These are phyloP conservation scores for Dryadomyces quercus-mongolicae DNA, from an alignment of 2,329 filamentous ascomycete genomes.

Conservation along the genomic window DNA sequence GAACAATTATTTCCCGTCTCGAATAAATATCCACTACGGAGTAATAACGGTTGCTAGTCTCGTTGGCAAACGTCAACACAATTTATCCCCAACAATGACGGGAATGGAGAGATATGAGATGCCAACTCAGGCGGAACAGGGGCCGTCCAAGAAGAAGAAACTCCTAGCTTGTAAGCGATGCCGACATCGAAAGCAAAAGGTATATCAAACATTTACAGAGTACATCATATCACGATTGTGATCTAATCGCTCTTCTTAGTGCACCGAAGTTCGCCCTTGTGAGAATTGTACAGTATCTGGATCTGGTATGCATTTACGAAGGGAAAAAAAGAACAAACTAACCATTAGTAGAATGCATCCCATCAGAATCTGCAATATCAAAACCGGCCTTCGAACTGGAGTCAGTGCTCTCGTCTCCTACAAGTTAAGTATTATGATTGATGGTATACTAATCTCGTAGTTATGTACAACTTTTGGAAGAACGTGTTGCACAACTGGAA, in stretches of 20 bases:
- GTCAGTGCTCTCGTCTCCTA: background rate
- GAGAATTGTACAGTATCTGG: constrained; percentile 15
- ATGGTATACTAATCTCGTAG: background rate
- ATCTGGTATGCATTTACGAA: background rate
- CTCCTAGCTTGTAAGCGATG: constrained; percentile 11
- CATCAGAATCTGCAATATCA: constrained; percentile 2
- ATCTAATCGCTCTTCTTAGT: constrained; percentile 1
- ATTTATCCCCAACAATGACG: background rate
- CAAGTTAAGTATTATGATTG: background rate
- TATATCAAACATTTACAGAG: background rate
- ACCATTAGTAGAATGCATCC: constrained; percentile 9
- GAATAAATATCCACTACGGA: no score
- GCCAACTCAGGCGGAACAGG: background rate
- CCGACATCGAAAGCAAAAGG: constrained; percentile 15
- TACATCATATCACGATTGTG: background rate
- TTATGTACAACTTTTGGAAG: constrained; percentile 10
- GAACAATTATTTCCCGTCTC: no score
- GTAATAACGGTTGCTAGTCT: background rate
- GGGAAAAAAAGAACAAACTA: background rate
- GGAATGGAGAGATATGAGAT: background rate
- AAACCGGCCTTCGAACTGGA: background rate
- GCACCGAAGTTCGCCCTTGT: constrained; percentile 14
- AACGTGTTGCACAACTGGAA: constrained; percentile 10
- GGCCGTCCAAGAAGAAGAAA: constrained; percentile 1
- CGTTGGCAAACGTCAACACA: background rate